A percentile compares a stretch with the other conserved stretches of the same genome.
These are phyloP conservation scores for Moesziomyces parantarcticus DNA, from an alignment of 1,284 basidiomycete species.

Conservation along the genomic window DNA sequence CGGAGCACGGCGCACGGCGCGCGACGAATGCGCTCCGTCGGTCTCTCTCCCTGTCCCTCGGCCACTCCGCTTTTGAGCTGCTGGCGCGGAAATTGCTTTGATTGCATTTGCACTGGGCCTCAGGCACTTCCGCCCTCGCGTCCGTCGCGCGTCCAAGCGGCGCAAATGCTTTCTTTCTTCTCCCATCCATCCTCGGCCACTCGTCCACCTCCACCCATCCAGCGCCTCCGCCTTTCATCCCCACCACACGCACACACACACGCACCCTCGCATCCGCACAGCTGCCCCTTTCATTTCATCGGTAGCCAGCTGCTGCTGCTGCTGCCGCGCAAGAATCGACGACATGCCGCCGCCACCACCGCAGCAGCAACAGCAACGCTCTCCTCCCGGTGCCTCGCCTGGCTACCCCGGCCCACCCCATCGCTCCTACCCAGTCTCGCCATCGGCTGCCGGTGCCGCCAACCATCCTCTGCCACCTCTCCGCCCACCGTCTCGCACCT, in stretches of 20 bases:
- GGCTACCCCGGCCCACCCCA: constrained; percentile 19
- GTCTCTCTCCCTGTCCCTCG: background rate
- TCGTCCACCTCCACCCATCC: constrained; percentile 1
- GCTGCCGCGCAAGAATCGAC: background rate
- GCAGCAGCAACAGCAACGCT: constrained; percentile 19
- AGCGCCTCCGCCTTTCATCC: background rate
- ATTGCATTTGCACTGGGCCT: background rate
- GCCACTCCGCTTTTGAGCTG: background rate
- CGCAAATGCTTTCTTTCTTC: constrained; percentile 8
- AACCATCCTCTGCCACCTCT: constrained; percentile 31
- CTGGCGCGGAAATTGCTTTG: constrained; percentile 9
- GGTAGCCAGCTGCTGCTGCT: background rate
- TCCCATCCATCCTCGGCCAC: background rate
- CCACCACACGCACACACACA: background rate
- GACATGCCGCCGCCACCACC: constrained; percentile 25
- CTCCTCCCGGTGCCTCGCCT: constrained; percentile 30
- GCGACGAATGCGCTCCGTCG: constrained; percentile 1
- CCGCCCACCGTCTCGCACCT: constrained; percentile 31
- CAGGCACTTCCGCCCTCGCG: constrained; percentile 1
- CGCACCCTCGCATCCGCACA: background rate
- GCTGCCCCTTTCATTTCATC: background rate
- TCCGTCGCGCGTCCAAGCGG: constrained; percentile 11
- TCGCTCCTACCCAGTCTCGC: constrained; percentile 30
- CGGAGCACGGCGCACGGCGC: background rate
- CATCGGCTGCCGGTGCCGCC: constrained; percentile 10